Conservation (phyloP, 495 filamentous ascomycete species). For the Lasiosphaeriaceae sp. region DNA sequence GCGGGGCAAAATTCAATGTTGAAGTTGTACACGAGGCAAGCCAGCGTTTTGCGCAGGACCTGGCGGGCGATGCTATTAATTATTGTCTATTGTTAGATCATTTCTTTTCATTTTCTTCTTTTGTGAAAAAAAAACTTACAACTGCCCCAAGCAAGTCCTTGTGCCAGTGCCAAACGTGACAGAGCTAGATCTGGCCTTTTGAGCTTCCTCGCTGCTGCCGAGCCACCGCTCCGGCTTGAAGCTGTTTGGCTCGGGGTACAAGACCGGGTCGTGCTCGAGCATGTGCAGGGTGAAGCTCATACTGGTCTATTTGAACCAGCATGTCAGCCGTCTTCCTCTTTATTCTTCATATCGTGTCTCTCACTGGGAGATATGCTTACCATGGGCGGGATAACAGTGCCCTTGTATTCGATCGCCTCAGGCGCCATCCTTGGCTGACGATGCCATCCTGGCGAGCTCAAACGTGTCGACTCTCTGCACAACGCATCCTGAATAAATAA, state of each 20-base stretch:
- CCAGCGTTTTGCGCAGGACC: slow-evolving; percentile 5
- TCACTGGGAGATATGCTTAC: neutral
- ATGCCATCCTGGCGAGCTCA: slow-evolving; percentile 6
- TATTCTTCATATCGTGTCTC: neutral
- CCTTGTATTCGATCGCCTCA: neutral
- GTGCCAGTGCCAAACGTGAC: slow-evolving; percentile 5
- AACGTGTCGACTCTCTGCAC: slow-evolving; percentile 3
- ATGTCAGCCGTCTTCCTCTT: neutral
- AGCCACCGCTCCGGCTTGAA: slow-evolving; percentile 2
- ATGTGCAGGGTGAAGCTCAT: slow-evolving; percentile 7
- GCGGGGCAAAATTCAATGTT: slow-evolving; percentile 1
- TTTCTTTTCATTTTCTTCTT: neutral
- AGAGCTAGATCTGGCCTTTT: slow-evolving; percentile 2
- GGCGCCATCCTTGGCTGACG: neutral
- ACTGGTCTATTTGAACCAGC: neutral
- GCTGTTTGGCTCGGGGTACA: slow-evolving; percentile 4
- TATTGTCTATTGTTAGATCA: neutral
- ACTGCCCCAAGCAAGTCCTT: slow-evolving; percentile 4
- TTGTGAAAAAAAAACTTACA: neutral
- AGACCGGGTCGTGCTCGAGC: neutral
- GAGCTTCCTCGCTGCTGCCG: neutral
- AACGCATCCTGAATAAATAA: neutral
- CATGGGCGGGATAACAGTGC: slow-evolving; percentile 1
- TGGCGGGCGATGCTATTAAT: slow-evolving; percentile 6
- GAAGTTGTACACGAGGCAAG: slow-evolving; percentile 7